These are phyloP conservation scores for Cornus suecica DNA, from an alignment of 148 eudicot genomes.

Conservation along the genomic window DNA sequence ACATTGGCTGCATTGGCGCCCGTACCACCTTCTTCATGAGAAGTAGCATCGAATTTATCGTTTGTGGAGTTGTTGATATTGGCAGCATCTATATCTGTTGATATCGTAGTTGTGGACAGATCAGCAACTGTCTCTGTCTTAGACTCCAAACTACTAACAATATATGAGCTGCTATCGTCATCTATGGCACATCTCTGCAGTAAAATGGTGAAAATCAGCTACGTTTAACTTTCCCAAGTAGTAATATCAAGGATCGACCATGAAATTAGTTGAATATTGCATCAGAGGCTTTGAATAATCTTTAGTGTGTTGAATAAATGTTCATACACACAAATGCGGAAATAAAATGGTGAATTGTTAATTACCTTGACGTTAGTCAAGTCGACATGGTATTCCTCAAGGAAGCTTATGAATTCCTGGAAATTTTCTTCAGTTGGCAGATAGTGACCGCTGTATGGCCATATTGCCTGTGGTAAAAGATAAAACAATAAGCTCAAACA, in stretches of 20 bases:
- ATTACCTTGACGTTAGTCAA: conserved; percentile 74
- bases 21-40: background rate
- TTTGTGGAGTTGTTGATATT: background rate
- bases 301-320: background rate
- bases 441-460: conserved; percentile 96
- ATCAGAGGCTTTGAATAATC: background rate
- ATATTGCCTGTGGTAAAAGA: conserved; percentile 49
- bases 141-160: background rate
- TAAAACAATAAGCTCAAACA: conserved; percentile 5
- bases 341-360: conserved; percentile 21
- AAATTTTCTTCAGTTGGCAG: conserved; percentile 91
- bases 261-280: background rate
- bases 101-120: background rate
- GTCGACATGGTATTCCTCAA: conserved; percentile 69
- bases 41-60: background rate
- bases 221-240: background rate
- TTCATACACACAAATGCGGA: background rate
- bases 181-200: conserved; percentile 19
- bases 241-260: background rate
- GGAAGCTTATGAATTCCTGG: conserved; percentile 72
- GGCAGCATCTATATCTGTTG: background rate
- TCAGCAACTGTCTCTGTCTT: conserved; percentile 3
- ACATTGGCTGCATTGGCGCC: conserved; percentile 3
- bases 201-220: conserved; percentile 5
- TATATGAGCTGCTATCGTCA: conserved; percentile 17